Conservation (phyloP, 1,284 basidiomycete species). For the Pseudozyma hubeiensis region DNA sequence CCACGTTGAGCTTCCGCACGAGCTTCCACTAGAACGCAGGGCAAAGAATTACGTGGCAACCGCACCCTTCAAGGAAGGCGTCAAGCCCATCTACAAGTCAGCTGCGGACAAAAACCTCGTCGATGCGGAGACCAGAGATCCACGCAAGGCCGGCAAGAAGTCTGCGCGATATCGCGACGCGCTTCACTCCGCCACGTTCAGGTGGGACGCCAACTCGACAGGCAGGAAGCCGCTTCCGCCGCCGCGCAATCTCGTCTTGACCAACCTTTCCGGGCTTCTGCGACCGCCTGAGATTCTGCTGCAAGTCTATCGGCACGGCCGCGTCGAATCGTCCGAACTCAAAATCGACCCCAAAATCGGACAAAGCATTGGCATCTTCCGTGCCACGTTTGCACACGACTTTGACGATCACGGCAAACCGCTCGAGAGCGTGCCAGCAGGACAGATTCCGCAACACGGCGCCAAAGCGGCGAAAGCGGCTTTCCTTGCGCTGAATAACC, state of each 20-base stretch:
- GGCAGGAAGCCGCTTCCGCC: constrained; percentile 80
- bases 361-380: constrained; percentile 83
- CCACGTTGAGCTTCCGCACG: constrained; percentile 49
- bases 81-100: constrained; percentile 5
- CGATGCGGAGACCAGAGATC: constrained; percentile 17
- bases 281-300: constrained; percentile 77
- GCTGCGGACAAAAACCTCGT: constrained; percentile 23
- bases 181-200: constrained; percentile 38
- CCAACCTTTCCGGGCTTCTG: constrained; percentile 79
- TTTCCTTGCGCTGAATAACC: constrained; percentile 28
- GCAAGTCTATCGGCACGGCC: constrained; percentile 79
- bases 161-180: constrained; percentile 6
- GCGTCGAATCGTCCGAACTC: constrained; percentile 78
- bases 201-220: constrained; percentile 82
- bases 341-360: constrained; percentile 85
- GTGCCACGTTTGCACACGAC: constrained; percentile 76
- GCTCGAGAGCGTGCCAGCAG: constrained; percentile 1
- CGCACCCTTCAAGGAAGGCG: constrained; percentile 13
- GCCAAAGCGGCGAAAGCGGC: constrained; percentile 46
- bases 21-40: constrained; percentile 33
- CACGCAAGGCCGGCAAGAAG: constrained; percentile 15
- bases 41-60: constrained; percentile 24
- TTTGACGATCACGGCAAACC: constrained; percentile 51
- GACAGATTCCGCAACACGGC: constrained; percentile 39
- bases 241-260: constrained; percentile 77